phyloP scores from a whole-genome alignment of 1,139 yeast genomes.

The Pichia kudriavzevii region DNA sequence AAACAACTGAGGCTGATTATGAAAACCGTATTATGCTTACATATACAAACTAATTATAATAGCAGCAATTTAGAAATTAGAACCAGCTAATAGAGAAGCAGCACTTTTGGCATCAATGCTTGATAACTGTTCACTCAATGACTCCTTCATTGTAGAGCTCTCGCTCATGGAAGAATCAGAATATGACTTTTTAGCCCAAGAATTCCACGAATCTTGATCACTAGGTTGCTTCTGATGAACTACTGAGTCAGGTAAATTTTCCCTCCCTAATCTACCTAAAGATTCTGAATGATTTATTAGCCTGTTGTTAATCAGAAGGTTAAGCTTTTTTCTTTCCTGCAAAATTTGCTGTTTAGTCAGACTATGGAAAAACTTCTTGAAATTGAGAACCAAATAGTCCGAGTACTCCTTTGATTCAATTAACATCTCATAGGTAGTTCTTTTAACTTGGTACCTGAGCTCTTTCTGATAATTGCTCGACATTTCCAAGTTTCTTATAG shows the following conservation, averaged over 20 bases:
- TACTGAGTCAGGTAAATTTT: constrained; percentile 33
- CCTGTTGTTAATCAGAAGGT: constrained; percentile 66
- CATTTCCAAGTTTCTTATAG: constrained; percentile 67
- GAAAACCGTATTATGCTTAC: too few relatives aligned
- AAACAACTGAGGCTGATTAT: too few relatives aligned
- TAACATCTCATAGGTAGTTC: constrained; percentile 82
- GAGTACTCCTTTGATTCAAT: constrained; percentile 58
- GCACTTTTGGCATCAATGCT: constrained; percentile 75
- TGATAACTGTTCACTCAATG: constrained; percentile 27
- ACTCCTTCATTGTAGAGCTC: constrained; percentile 25
- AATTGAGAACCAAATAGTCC: constrained; percentile 43
- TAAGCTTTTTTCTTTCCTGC: constrained; percentile 74
- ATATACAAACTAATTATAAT: neutral
- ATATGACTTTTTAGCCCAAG: constrained; percentile 20
- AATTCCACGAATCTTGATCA: constrained; percentile 41
- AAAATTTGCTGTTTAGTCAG: constrained; percentile 71
- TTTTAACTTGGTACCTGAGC: constrained; percentile 62
- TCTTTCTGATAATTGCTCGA: constrained; percentile 77
- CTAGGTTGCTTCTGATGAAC: constrained; percentile 12
- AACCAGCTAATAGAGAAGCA: constrained; percentile 68
- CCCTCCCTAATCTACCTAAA: constrained; percentile 75
- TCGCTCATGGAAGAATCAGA: constrained; percentile 3
- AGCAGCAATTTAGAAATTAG: constrained; percentile 44
- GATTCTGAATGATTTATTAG: constrained; percentile 69
- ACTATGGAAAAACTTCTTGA: constrained; percentile 48